A percentile compares a stretch with the other conserved stretches of the same genome.
Evolutionary conservation across 352 stramenopile species (phyloP).

Genomic region (Globisporangium nunn): DNA sequence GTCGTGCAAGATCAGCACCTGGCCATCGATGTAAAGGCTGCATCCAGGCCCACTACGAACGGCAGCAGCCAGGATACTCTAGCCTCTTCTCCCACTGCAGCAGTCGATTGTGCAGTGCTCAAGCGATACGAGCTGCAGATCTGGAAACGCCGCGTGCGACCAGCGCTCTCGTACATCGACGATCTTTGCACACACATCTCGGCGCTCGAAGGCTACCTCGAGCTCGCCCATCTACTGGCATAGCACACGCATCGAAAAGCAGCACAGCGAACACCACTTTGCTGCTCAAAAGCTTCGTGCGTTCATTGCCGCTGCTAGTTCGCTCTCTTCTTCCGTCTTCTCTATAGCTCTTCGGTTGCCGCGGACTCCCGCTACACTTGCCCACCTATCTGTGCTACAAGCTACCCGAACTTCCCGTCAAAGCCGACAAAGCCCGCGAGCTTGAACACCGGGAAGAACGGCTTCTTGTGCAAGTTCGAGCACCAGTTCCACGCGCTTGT

Average conservation of each 20-base stretch:
- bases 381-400: background rate
- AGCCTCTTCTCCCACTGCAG: background rate
- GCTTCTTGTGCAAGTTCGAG: conserved; percentile 90
- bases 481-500: conserved; percentile 98
- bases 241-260: conserved; percentile 15
- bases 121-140: conserved; percentile 57
- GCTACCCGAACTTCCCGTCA: conserved; percentile 92
- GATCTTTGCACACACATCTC: conserved; percentile 66
- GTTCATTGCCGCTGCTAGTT: background rate
- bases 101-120: conserved; percentile 20
- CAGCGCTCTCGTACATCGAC: conserved; percentile 34
- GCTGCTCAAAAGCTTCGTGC: background rate
- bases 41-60: too few species aligned
- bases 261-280: background rate
- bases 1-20: conserved; percentile 45
- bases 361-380: background rate
- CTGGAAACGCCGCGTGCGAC: conserved; percentile 56
- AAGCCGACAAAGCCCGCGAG: conserved; percentile 95
- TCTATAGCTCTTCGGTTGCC: background rate
- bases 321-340: too few species aligned
- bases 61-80: background rate
- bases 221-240: conserved; percentile 41
- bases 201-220: conserved; percentile 44
- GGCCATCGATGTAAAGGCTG: background rate
- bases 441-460: conserved; percentile 95